Evolutionary conservation across 805 yeast species (phyloP).

Genomic region (Nakazawaea holstii): DNA sequence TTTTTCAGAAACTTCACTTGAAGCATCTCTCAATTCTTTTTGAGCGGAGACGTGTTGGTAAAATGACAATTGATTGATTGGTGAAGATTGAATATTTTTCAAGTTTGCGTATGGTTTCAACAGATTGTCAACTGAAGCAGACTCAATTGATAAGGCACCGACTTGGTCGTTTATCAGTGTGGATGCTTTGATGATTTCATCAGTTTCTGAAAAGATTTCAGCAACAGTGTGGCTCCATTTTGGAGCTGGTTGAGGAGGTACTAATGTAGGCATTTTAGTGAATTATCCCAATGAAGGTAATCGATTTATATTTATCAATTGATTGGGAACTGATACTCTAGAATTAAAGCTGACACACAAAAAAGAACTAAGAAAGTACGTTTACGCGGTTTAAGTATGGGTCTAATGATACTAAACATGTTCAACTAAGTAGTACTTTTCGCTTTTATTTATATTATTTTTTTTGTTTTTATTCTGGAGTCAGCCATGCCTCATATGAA

Average conservation of each 20-base stretch:
- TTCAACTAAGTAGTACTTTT: too few species aligned
- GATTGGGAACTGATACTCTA: background rate
- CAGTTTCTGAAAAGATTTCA: slow-evolving; percentile 36
- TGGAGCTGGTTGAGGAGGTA: slow-evolving; percentile 37
- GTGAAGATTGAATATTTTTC: slow-evolving; percentile 42
- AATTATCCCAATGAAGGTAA: background rate
- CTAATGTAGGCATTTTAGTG: background rate
- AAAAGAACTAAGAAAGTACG: background rate
- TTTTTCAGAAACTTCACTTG: slow-evolving; percentile 55
- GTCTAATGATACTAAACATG: background rate
- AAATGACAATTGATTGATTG: slow-evolving; percentile 52
- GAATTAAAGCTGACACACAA: background rate
- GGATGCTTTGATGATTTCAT: slow-evolving; percentile 37
- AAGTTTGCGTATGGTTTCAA: slow-evolving; percentile 46
- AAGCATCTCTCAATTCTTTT: slow-evolving; percentile 66
- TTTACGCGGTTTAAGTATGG: background rate
- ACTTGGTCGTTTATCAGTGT: slow-evolving; percentile 46
- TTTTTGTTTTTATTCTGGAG: too few species aligned
- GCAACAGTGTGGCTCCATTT: slow-evolving; percentile 58
- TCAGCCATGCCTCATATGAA: too few species aligned
- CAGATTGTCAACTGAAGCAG: slow-evolving; percentile 52
- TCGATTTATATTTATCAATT: background rate
- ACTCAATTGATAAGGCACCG: slow-evolving; percentile 32
- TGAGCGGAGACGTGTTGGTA: slow-evolving; percentile 67
- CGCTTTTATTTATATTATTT: background rate